A percentile compares a stretch with the other conserved stretches of the same genome.
phyloP scores from a whole-genome alignment of 2,329 filamentous ascomycete genomes.

The Paracoccidioides lutzii region DNA sequence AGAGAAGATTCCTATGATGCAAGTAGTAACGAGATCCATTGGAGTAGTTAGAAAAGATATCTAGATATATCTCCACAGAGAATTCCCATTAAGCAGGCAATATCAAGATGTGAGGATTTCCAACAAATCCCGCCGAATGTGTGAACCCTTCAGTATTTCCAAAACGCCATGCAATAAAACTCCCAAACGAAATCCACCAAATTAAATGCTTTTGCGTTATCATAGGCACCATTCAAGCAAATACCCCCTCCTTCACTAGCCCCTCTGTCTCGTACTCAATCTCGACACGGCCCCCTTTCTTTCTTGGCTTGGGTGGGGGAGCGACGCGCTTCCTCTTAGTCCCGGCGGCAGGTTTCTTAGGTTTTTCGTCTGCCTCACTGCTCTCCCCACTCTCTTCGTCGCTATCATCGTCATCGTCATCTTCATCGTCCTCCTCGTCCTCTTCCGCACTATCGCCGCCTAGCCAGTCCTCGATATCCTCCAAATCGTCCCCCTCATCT shows the following conservation, averaged over 20 bases:
- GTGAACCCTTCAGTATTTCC: neutral
- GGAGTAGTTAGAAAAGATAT: neutral
- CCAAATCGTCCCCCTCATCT: conserved; percentile 58
- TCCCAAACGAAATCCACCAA: neutral
- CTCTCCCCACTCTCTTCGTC: conserved; percentile 45
- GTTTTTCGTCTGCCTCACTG: conserved; percentile 40
- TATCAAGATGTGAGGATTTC: neutral
- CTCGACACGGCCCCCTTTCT: conserved; percentile 54
- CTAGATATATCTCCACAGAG: neutral
- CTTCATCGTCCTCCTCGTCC: conserved; percentile 33
- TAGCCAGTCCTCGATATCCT: conserved; percentile 95
- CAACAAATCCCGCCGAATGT: neutral
- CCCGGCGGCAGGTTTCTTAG: conserved; percentile 31
- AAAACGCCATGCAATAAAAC: neutral
- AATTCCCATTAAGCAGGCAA: neutral
- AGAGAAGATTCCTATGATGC: neutral
- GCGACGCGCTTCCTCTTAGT: conserved; percentile 45
- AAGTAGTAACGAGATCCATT: neutral
- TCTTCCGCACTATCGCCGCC: conserved; percentile 52
- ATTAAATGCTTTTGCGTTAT: neutral
- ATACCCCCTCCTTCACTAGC: conserved; percentile 39
- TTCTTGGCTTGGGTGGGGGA: conserved; percentile 42
- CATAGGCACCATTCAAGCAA: conserved; percentile 20
- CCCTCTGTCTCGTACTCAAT: conserved; percentile 68
- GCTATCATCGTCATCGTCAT: conserved; percentile 41